Percentiles rank a stretch among this genome's conserved stretches.
Evolutionary conservation across 345 rosid species (phyloP).

Genomic region (Alliaria petiolata): DNA sequence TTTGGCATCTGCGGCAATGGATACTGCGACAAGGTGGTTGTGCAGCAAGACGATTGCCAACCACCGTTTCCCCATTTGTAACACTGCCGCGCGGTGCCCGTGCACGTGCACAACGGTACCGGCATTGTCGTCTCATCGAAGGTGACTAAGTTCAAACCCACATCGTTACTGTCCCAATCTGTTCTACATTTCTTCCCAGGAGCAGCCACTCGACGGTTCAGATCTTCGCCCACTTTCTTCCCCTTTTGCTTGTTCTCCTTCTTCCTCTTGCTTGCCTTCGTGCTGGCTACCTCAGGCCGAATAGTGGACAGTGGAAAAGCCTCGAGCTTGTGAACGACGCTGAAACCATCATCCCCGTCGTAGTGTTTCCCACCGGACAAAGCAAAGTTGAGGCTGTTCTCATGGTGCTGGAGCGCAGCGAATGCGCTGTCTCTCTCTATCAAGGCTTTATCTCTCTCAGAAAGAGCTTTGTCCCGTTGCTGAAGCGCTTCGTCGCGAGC

Average conservation of each 20-base stretch:
- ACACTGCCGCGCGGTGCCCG: slow-evolving; percentile 69
- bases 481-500: slow-evolving; percentile 78
- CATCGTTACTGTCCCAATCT: slow-evolving; percentile 66
- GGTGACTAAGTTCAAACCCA: slow-evolving; percentile 54
- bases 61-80: slow-evolving; percentile 99
- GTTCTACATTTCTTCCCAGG: slow-evolving; percentile 59
- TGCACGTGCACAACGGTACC: slow-evolving; percentile 80
- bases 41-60: slow-evolving; percentile 99
- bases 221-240: slow-evolving; percentile 60
- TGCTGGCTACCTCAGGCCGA: slow-evolving; percentile 42
- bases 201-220: slow-evolving; percentile 45
- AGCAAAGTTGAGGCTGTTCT: slow-evolving; percentile 48
- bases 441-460: slow-evolving; percentile 74
- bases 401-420: slow-evolving; percentile 69
- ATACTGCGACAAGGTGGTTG: slow-evolving; percentile 70
- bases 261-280: slow-evolving; percentile 42
- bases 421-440: slow-evolving; percentile 79
- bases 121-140: slow-evolving; percentile 79
- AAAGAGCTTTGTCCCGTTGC: slow-evolving; percentile 74
- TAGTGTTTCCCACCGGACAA: slow-evolving; percentile 45
- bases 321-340: slow-evolving; percentile 35
- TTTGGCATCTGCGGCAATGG: slow-evolving; percentile 92
- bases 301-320: slow-evolving; percentile 52
- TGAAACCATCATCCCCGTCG: slow-evolving; percentile 42
- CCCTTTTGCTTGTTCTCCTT: slow-evolving; percentile 57